phyloP scores from a whole-genome alignment of 345 rosid species.

The Camelina hispida region DNA sequence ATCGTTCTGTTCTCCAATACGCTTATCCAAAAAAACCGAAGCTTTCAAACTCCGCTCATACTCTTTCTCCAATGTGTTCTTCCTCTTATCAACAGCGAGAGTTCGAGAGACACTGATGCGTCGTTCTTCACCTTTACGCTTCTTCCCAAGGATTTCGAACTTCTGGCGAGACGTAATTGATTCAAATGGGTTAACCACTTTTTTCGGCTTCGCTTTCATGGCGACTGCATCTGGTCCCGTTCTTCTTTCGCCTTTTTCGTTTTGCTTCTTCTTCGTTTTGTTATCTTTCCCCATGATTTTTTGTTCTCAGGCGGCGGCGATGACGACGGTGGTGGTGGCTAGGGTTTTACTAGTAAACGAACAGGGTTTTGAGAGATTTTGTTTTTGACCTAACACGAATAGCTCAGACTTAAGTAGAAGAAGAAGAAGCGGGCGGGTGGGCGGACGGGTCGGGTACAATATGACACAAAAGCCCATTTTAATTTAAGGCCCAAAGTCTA shows the following conservation, averaged over 20 bases:
- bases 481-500: not conserved
- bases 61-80: slow-evolving; percentile 80
- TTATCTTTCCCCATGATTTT: slow-evolving; percentile 40
- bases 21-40: slow-evolving; percentile 73
- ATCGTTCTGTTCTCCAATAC: slow-evolving; percentile 80
- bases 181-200: slow-evolving; percentile 70
- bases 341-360: slow-evolving; percentile 33
- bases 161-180: slow-evolving; percentile 85
- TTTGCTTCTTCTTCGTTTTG: slow-evolving; percentile 46
- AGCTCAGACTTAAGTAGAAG: not conserved
- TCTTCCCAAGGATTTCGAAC: slow-evolving; percentile 87
- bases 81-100: slow-evolving; percentile 77
- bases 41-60: slow-evolving; percentile 77
- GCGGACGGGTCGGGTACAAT: slow-evolving; percentile 1
- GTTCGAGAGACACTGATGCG: slow-evolving; percentile 74
- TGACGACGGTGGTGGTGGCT: slow-evolving; percentile 13
- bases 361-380: slow-evolving; percentile 34
- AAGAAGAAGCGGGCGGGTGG: slow-evolving; percentile 18
- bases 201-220: slow-evolving; percentile 62
- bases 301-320: not conserved
- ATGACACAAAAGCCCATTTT: no score
- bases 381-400: not conserved
- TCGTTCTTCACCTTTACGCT: slow-evolving; percentile 86
- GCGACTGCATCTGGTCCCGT: slow-evolving; percentile 61
- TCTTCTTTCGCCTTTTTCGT: slow-evolving; percentile 49